These are phyloP conservation scores for Hyaloscypha variabilis DNA, from an alignment of 495 filamentous ascomycete genomes.

Conservation along the genomic window DNA sequence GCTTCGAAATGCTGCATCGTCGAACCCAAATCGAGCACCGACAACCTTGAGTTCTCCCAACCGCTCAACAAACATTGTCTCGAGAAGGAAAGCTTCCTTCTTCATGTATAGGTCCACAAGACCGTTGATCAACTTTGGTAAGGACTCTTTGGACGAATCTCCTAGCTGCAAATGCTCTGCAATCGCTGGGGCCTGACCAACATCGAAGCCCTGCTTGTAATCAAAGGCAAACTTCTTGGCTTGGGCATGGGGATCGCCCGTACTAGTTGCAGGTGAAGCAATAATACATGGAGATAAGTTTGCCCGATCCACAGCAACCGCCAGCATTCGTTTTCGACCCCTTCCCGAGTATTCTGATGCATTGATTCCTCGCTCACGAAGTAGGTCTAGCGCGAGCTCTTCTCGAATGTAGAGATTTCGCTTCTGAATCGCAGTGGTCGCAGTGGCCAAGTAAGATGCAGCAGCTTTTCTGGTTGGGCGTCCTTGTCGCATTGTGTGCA, in stretches of 20 bases:
- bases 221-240: conserved; percentile 64
- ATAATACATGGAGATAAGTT: conserved; percentile 67
- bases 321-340: conserved; percentile 45
- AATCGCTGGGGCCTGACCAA: conserved; percentile 41
- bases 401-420: conserved; percentile 63
- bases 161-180: conserved; percentile 56
- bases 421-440: conserved; percentile 34
- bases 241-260: conserved; percentile 29
- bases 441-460: background rate
- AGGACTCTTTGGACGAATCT: conserved; percentile 36
- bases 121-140: conserved; percentile 52
- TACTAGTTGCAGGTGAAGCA: conserved; percentile 54
- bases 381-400: conserved; percentile 59
- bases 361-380: conserved; percentile 53
- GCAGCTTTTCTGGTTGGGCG: background rate
- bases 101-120: conserved; percentile 64
- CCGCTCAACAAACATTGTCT: conserved; percentile 46
- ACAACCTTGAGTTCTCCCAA: conserved; percentile 50
- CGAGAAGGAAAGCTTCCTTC: conserved; percentile 68
- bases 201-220: conserved; percentile 47
- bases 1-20: conserved; percentile 76
- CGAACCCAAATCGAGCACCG: conserved; percentile 65
- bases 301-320: conserved; percentile 67
- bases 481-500: conserved; percentile 50
- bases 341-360: conserved; percentile 46